A percentile compares a stretch with the other conserved stretches of the same genome.
Conservation (phyloP, 257 asterid genomes). For the Petrea volubilis region DNA sequence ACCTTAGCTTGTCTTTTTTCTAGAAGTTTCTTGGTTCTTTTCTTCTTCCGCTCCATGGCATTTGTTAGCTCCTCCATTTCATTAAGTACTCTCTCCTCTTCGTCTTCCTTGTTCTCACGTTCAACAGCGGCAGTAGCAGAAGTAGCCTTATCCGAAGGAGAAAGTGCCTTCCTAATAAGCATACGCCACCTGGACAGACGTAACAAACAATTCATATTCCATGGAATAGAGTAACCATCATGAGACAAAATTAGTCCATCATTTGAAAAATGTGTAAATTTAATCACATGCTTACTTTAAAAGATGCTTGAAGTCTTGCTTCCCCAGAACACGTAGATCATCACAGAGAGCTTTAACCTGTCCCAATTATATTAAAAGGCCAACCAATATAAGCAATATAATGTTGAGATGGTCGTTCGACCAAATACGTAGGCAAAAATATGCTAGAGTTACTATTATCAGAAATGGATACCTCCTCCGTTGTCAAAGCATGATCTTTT, state of each 20-base stretch:
- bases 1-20: conserved; percentile 89
- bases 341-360: conserved; percentile 89
- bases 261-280: neutral
- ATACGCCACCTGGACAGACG: conserved; percentile 72
- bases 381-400: neutral
- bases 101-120: conserved; percentile 55
- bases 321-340: conserved; percentile 81
- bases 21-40: conserved; percentile 58
- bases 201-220: conserved; percentile 14
- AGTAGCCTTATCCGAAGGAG: conserved; percentile 59
- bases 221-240: neutral
- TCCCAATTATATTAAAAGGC: conserved; percentile 13
- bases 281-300: conserved; percentile 57
- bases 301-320: conserved; percentile 88
- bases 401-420: neutral
- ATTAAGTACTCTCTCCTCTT: conserved; percentile 66
- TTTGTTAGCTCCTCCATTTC: conserved; percentile 86
- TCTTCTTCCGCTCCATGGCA: conserved; percentile 86
- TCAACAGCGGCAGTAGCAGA: conserved; percentile 42
- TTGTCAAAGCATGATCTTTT: conserved; percentile 69
- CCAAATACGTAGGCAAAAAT: neutral
- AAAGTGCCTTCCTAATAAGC: conserved; percentile 73
- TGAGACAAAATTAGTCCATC: neutral
- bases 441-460: neutral
- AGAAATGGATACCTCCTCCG: conserved; percentile 66